phyloP scores from a whole-genome alignment of 73 alveolate species.

The Uronychia setigera region DNA sequence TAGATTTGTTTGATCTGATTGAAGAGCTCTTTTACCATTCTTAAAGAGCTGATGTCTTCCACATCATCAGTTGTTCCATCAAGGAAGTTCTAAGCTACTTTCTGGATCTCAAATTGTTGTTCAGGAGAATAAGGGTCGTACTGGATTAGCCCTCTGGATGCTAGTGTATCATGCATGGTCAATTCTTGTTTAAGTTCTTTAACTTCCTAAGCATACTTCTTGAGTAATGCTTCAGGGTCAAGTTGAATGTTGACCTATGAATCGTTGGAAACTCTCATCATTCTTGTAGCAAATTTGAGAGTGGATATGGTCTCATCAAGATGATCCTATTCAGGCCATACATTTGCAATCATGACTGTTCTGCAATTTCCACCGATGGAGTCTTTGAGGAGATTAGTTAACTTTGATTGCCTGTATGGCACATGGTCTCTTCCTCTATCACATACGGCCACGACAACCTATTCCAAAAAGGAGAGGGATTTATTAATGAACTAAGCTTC shows the following conservation, averaged over 20 bases:
- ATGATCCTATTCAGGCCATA: constrained; percentile 98
- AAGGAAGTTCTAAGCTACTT: constrained; percentile 79
- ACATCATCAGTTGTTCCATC: constrained; percentile 93
- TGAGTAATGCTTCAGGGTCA: constrained; percentile 94
- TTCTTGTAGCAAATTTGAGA: constrained; percentile 97
- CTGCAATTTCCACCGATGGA: constrained; percentile 99
- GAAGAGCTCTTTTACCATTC: constrained; percentile 95
- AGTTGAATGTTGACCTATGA: constrained; percentile 90
- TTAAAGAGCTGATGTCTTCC: constrained; percentile 84
- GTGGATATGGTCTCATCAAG: constrained; percentile 99
- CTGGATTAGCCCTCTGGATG: constrained; percentile 95
- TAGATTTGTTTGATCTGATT: constrained; percentile 87
- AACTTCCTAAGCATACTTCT: constrained; percentile 96
- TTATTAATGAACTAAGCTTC: constrained; percentile 99
- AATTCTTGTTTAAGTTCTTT: constrained; percentile 98
- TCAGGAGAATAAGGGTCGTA: constrained; percentile 99
- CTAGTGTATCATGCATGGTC: constrained; percentile 99
- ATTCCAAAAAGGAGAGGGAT: constrained; percentile 97
- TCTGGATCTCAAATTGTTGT: constrained; percentile 66
- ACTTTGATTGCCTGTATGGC: constrained; percentile 98
- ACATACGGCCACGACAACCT: constrained; percentile 98
- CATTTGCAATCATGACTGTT: constrained; percentile 99
- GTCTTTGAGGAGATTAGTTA: constrained; percentile 96
- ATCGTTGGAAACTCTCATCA: constrained; percentile 99
- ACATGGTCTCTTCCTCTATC: constrained; percentile 97